A percentile compares a stretch with the other conserved stretches of the same genome.
phyloP scores from a whole-genome alignment of 106 monocot species.

The Vanilla planifolia region DNA sequence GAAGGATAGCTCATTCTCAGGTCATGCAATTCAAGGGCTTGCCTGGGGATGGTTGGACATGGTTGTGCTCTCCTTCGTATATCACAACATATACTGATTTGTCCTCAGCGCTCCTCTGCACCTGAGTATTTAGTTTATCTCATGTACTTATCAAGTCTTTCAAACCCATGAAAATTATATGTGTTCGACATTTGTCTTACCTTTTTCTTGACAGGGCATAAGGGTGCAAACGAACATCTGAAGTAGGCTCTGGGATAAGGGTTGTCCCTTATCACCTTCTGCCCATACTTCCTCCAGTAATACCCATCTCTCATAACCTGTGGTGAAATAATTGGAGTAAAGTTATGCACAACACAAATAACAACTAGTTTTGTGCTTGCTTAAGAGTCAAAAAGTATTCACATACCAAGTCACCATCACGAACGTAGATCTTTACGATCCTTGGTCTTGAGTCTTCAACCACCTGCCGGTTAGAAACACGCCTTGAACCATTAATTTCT shows the following conservation, averaged over 20 bases:
- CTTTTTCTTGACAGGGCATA: slow-evolving; percentile 87
- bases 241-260: slow-evolving; percentile 83
- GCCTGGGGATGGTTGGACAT: slow-evolving; percentile 2
- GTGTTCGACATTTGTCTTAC: slow-evolving; percentile 13
- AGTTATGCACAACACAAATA: not conserved
- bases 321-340: no score
- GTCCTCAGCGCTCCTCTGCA: slow-evolving; percentile 58
- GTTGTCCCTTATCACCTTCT: slow-evolving; percentile 74
- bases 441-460: slow-evolving; percentile 28
- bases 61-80: slow-evolving; percentile 64
- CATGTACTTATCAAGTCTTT: not conserved
- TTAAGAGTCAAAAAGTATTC: not conserved
- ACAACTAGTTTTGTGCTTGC: not conserved
- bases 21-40: not conserved
- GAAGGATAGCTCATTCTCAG: not conserved
- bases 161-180: not conserved
- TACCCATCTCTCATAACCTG: slow-evolving; percentile 69
- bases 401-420: slow-evolving; percentile 38
- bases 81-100: slow-evolving; percentile 43
- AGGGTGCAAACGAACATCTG: slow-evolving; percentile 72
- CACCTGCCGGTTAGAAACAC: not conserved
- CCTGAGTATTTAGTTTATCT: slow-evolving; percentile 14
- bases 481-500: no score
- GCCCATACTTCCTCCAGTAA: slow-evolving; percentile 77
- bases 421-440: slow-evolving; percentile 28